Percentiles rank a stretch among this genome's conserved stretches.
Conservation (phyloP, 108 stramenopile species). For the Cyclotella sp. region DNA sequence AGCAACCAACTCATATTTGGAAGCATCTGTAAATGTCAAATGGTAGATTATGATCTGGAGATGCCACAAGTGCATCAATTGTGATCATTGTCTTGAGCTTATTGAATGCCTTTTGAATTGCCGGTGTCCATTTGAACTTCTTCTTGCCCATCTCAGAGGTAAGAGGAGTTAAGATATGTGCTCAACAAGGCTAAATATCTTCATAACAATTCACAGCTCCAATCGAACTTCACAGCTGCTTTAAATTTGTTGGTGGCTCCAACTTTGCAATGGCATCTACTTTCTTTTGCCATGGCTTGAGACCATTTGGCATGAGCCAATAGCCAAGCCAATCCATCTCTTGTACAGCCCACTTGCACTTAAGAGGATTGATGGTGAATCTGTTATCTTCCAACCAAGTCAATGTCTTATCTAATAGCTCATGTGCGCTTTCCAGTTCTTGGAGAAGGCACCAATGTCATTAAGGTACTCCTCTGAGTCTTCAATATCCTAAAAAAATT, state of each 20-base stretch:
- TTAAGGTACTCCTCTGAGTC: constrained; percentile 53
- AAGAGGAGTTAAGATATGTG: constrained; percentile 51
- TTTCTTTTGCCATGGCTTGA: constrained; percentile 53
- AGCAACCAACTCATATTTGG: constrained; percentile 51
- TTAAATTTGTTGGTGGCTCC: constrained; percentile 25
- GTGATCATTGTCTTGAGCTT: constrained; percentile 55
- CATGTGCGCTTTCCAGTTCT: constrained; percentile 48
- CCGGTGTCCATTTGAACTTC: constrained; percentile 37
- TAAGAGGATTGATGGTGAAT: no score
- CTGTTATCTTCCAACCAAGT: no score
- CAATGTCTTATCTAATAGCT: constrained; percentile 16
- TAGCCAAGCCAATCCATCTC: no score
- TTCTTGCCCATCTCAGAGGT: constrained; percentile 11
- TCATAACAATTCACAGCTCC: constrained; percentile 50
- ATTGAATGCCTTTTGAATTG: constrained; percentile 48
- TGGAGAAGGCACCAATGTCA: constrained; percentile 48
- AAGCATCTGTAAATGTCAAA: constrained; percentile 60
- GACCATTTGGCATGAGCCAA: constrained; percentile 43
- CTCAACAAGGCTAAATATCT: no score
- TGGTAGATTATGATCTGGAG: constrained; percentile 51
- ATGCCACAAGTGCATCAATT: constrained; percentile 37
- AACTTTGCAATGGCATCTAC: constrained; percentile 42
- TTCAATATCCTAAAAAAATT: constrained; percentile 29
- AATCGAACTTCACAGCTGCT: constrained; percentile 46
- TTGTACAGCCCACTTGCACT: no score